Evolutionary conservation across 2,329 filamentous ascomycete genomes (phyloP), one percentile per base, ranked within the genome.

Genomic region (Curvularia hawaiiensis): DNA sequence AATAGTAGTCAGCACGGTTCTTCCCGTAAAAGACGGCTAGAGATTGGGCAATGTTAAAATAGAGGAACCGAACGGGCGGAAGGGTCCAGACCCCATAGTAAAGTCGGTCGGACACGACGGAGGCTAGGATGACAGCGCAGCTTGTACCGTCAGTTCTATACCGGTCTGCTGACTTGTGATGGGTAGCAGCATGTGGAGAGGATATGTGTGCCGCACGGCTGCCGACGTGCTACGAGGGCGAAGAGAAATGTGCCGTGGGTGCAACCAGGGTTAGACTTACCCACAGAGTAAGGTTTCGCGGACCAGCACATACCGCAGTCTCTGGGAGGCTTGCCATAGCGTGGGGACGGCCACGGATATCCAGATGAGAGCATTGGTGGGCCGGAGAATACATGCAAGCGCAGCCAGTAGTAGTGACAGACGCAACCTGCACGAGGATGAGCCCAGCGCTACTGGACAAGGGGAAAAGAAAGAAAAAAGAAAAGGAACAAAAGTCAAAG

Each of bases 1-100:
- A 78, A 75, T 97, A 99, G 79, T 98, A 99, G 76, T 97, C 92
- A 84, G 89, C 89, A 61, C 91, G 87, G 77, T 96, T 98, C 47
- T 82, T 85, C 22, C 95, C 95, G 73, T 99, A 99, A 77, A 98
- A 98, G 47, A 94, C 86, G 26, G 95, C 92, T 6, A 99, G 83
- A 8, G 90, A 90, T 75, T 96, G 90, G 20, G 88, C 86, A 54
- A 99, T 83, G 78, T 99, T 99, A 82, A 97, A 94, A 72, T 94
- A 86, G 56, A 98, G 83, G 79, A 92, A 98, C 54, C 89, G 88
- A 61, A 94, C 85, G 0, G 93, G 90, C 4, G 95, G 95, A 55
- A 99, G 91, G 0, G 92, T 91, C 91, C 92, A 97, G 61, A 85
- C 79, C 51, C 87, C 87, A 74, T 96, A 99, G 78, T 92, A 97